Evolutionary conservation across 2,329 filamentous ascomycete species (phyloP), one percentile per base, ranked within the genome.

Genomic region (Aspergillus pseudonomiae): DNA sequence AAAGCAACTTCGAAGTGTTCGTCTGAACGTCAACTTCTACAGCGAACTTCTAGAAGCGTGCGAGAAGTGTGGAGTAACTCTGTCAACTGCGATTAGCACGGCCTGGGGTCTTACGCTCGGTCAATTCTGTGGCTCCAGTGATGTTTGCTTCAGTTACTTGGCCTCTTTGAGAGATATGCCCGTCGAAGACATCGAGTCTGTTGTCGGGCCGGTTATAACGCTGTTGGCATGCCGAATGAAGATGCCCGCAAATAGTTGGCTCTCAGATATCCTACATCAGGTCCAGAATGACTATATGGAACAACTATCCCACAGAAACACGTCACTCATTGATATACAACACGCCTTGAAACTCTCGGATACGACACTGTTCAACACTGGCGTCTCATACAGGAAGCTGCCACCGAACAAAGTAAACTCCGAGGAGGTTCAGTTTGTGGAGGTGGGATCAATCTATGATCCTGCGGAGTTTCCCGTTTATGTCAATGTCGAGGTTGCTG

Each of bases 31-130:
- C 34, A 67, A 59, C 7, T 67, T 69, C 4, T 64, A 80, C 21
- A 30, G 57, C 0, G 70, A 70, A 6, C 70, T 83, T 1, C 78
- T 79, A 50, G 60, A 26, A 0, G 71, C 76, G 11, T 85, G 83
- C 64, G 79, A 81, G 45, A 67, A 72, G 7, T 72, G 78, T 55
- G 79, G 79, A 4, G 73, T 85, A 21, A 86, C 84, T 0, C 61
- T 85, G 2, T 79, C 83, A 2, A 85, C 84, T 62, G 77, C 79
- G 0, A 81, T 94, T 3, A 91, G 96, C 75, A 89, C 91, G 4
- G 82, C 89, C 2, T 96, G 94, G 90, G 79, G 88, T 0, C 82
- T 86, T 1, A 87, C 88, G 0, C 78, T 96, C 1, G 83, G 85
- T 21, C 81, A 81, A 36, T 78, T 85, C 67, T 87, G 87, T 0